Percentiles rank a stretch among this genome's conserved stretches.
Conservation (phyloP, 139 green algal species). For the Volvox reticuliferus region DNA sequence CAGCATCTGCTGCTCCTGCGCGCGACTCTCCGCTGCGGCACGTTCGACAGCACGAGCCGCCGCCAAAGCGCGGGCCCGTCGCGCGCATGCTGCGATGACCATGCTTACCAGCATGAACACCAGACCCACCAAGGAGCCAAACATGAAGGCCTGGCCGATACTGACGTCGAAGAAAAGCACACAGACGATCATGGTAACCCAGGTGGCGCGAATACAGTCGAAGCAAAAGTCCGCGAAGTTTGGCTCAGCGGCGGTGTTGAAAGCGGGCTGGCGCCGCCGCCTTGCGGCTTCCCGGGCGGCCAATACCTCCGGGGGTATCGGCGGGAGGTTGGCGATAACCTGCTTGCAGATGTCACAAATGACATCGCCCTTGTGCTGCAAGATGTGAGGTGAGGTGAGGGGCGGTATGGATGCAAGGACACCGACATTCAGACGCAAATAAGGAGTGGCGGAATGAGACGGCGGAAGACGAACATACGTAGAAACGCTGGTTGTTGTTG, state of each 20-base stretch:
- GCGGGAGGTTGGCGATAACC: slow-evolving; percentile 56
- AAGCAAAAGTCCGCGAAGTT: slow-evolving; percentile 81
- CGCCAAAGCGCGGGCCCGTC: background rate
- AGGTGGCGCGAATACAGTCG: slow-evolving; percentile 87
- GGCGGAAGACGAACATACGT: too few relatives aligned
- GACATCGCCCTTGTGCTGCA: slow-evolving; percentile 58
- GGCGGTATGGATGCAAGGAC: background rate
- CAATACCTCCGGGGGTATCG: slow-evolving; percentile 51
- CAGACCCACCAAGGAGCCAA: slow-evolving; percentile 68
- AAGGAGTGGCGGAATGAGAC: too few relatives aligned
- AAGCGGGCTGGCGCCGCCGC: slow-evolving; percentile 42
- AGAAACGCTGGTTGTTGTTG: too few relatives aligned
- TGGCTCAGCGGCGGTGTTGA: slow-evolving; percentile 47
- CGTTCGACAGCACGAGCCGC: slow-evolving; percentile 30
- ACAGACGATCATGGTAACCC: slow-evolving; percentile 79
- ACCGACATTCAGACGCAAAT: too few relatives aligned
- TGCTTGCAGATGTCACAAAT: slow-evolving; percentile 82
- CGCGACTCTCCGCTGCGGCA: background rate
- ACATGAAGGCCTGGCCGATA: slow-evolving; percentile 69
- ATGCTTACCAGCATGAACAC: slow-evolving; percentile 49
- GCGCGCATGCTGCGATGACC: slow-evolving; percentile 5
- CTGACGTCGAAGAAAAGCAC: slow-evolving; percentile 79
- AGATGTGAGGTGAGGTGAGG: background rate
- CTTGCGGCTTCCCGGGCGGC: slow-evolving; percentile 49
- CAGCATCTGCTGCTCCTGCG: background rate